A percentile compares a stretch with the other conserved stretches of the same genome.
Conservation (phyloP, 495 filamentous ascomycete genomes). For the Oidiodendron maius region DNA sequence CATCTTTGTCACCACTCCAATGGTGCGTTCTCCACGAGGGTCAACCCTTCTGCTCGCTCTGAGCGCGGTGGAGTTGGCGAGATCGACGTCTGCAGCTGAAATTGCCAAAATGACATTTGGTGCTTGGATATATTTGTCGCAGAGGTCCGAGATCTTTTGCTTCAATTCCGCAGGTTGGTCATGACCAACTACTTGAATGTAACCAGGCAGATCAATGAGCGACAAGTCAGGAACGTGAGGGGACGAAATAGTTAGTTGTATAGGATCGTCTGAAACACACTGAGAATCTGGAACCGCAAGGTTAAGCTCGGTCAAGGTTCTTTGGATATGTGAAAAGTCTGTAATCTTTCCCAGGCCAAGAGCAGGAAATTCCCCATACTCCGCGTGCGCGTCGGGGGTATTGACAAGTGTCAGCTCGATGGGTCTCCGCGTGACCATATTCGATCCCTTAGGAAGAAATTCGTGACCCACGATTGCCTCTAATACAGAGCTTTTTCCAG, state of each 20-base stretch:
- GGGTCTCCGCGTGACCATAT: conserved; percentile 95
- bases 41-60: conserved; percentile 88
- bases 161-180: conserved; percentile 92
- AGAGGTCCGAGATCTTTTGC: conserved; percentile 91
- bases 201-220: conserved; percentile 92
- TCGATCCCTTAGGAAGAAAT: conserved; percentile 93
- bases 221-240: conserved; percentile 95
- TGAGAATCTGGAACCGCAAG: conserved; percentile 82
- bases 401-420: conserved; percentile 98
- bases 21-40: conserved; percentile 89
- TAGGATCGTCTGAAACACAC: conserved; percentile 94
- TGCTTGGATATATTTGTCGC: conserved; percentile 95
- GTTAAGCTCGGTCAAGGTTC: conserved; percentile 91
- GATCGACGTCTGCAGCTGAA: conserved; percentile 93
- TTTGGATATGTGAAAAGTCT: conserved; percentile 89
- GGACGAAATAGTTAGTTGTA: conserved; percentile 90
- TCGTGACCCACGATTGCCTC: conserved; percentile 98
- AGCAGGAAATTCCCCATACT: conserved; percentile 96
- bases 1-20: conserved; percentile 99
- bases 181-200: conserved; percentile 88
- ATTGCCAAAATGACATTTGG: conserved; percentile 97
- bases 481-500: conserved; percentile 94
- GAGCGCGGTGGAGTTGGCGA: conserved; percentile 93
- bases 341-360: conserved; percentile 85
- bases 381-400: conserved; percentile 80